Conservation (phyloP, 2,329 filamentous ascomycete species). For the Fusarium sp. region DNA sequence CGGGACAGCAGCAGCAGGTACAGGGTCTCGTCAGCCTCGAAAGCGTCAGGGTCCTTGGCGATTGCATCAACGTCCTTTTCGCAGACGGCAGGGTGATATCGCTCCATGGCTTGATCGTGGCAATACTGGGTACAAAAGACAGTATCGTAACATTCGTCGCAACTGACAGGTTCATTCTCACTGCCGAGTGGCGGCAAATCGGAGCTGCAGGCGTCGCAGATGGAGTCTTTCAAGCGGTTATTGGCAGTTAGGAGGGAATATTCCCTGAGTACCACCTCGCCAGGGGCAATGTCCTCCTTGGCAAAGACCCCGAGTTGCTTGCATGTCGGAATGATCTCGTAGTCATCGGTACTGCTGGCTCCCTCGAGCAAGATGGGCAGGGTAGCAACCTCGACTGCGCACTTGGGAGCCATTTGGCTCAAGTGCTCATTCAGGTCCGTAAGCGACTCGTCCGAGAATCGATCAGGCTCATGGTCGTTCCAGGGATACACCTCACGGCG, state of each 20-base stretch:
- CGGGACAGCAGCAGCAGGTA: slow-evolving; percentile 73
- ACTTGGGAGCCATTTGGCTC: slow-evolving; percentile 78
- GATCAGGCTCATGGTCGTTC: slow-evolving; percentile 76
- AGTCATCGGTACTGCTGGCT: slow-evolving; percentile 62
- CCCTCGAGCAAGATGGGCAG: slow-evolving; percentile 77
- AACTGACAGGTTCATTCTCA: slow-evolving; percentile 62
- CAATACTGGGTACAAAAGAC: slow-evolving; percentile 75
- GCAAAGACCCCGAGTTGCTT: slow-evolving; percentile 93
- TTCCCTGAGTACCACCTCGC: slow-evolving; percentile 82
- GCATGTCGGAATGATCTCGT: slow-evolving; percentile 68
- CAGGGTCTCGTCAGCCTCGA: slow-evolving; percentile 70
- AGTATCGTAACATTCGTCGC: slow-evolving; percentile 72
- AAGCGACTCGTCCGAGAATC: slow-evolving; percentile 77
- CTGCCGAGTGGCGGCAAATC: slow-evolving; percentile 72
- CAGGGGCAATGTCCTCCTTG: slow-evolving; percentile 80
- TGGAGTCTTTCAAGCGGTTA: slow-evolving; percentile 84
- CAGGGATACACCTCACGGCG: slow-evolving; percentile 78
- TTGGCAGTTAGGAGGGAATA: slow-evolving; percentile 90
- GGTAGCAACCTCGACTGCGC: slow-evolving; percentile 80
- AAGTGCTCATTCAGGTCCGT: slow-evolving; percentile 78
- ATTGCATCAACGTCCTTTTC: slow-evolving; percentile 75
- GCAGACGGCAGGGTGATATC: slow-evolving; percentile 75
- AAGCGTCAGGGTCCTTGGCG: slow-evolving; percentile 71
- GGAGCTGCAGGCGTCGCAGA: slow-evolving; percentile 90
- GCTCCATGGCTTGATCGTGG: slow-evolving; percentile 66